Percentiles rank a stretch among this genome's conserved stretches.
phyloP scores from a whole-genome alignment of 2,329 filamentous ascomycete genomes.

The Tolypocladium amazonense region DNA sequence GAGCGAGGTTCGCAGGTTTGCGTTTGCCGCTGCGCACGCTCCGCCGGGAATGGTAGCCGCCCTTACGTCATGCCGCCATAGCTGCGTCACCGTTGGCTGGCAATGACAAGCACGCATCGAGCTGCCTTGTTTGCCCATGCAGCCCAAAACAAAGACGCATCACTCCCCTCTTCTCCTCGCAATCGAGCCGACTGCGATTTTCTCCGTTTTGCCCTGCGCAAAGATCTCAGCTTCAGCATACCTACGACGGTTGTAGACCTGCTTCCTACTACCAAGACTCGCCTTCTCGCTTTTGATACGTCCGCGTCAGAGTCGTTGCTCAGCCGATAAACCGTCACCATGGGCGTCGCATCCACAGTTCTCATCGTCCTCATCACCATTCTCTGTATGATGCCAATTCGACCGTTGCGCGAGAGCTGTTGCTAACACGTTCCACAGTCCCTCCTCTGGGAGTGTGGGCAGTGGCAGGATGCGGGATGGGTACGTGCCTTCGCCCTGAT shows the following conservation, averaged over 20 bases:
- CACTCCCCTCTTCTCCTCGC: background rate
- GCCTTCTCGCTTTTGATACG: background rate
- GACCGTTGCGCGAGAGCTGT: background rate
- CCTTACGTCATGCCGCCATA: background rate
- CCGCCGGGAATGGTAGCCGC: background rate
- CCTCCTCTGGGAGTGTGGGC: constrained; percentile 55
- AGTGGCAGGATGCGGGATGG: constrained; percentile 53
- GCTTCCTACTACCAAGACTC: background rate
- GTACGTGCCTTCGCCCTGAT: constrained; percentile 19
- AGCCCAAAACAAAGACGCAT: constrained; percentile 1
- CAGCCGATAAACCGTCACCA: constrained; percentile 18
- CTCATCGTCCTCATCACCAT: constrained; percentile 42
- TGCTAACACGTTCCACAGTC: constrained; percentile 33
- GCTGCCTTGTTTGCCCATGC: background rate
- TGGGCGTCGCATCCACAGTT: constrained; percentile 38
- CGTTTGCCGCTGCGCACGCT: background rate
- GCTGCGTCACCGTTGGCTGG: background rate
- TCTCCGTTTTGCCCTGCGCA: no score
- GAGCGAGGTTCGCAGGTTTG: background rate
- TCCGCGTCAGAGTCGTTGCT: background rate
- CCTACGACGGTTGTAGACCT: background rate
- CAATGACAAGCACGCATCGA: background rate
- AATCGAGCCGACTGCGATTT: no score
- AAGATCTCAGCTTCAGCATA: background rate
- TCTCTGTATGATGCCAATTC: constrained; percentile 29